Percentiles rank a stretch among this genome's conserved stretches.
Conservation (phyloP, 176 grass and related monocot genomes). For the Alloteropsis semialata region DNA sequence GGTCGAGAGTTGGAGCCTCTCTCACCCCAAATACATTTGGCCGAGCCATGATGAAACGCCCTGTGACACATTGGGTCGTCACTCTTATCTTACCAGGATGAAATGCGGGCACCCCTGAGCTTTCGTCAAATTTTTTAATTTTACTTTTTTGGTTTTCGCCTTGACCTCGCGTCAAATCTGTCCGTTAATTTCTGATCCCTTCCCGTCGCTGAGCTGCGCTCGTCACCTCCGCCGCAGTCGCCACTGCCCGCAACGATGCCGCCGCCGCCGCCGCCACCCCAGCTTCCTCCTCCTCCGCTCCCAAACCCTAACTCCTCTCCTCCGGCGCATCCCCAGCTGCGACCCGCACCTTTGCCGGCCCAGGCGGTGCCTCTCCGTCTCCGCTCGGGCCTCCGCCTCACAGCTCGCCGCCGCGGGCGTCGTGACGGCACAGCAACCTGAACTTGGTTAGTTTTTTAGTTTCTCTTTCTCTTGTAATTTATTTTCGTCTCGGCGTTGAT, state of each 20-base stretch:
- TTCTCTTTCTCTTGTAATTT: neutral
- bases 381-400: neutral
- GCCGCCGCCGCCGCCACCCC: neutral
- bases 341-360: neutral
- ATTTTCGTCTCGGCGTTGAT: neutral
- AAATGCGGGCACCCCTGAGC: conserved; percentile 21
- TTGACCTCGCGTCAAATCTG: neutral
- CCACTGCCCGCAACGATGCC: conserved; percentile 4
- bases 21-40: conserved; percentile 35
- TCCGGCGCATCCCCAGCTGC: neutral
- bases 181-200: neutral
- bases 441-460: neutral
- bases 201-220: neutral
- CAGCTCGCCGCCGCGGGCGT: neutral
- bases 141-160: too few relatives aligned
- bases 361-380: conserved; percentile 47
- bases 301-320: neutral
- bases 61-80: conserved; percentile 39
- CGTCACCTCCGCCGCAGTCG: neutral
- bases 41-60: conserved; percentile 17
- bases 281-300: neutral
- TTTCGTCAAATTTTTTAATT: neutral
- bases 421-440: neutral
- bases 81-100: neutral
- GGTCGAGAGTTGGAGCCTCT: conserved; percentile 85